phyloP scores from a whole-genome alignment of 306 rosid genomes.

The Boehmeria nivea region DNA sequence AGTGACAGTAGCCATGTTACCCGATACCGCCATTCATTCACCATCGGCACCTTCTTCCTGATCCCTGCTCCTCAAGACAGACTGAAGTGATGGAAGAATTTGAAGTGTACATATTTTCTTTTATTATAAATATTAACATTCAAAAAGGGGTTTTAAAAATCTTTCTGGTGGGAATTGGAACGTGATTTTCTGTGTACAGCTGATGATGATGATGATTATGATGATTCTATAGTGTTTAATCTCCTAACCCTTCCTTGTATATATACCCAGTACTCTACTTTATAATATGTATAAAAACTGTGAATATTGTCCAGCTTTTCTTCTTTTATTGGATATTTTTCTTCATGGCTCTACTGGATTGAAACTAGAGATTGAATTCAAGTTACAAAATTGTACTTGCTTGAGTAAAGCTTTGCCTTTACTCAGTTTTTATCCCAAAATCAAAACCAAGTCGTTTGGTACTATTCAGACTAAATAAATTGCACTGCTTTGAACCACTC shows the following conservation, averaged over 20 bases:
- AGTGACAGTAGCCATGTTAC: constrained; percentile 98
- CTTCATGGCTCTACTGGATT: neutral
- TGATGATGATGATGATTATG: constrained; percentile 30
- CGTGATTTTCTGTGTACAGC: constrained; percentile 46
- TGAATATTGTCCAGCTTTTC: constrained; percentile 24
- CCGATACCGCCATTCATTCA: constrained; percentile 84
- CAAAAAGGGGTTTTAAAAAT: constrained; percentile 15
- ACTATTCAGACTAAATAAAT: no score
- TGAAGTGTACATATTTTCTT: constrained; percentile 52
- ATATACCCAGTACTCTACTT: constrained; percentile 19
- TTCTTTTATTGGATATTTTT: neutral
- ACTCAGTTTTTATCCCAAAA: no score
- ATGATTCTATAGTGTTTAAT: constrained; percentile 41
- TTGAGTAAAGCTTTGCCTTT: no score
- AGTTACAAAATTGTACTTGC: no score
- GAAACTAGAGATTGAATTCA: no score
- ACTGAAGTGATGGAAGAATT: constrained; percentile 88
- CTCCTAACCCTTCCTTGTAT: constrained; percentile 33
- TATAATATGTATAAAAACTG: constrained; percentile 18
- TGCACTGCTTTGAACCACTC: no score
- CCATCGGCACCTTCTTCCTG: constrained; percentile 87
- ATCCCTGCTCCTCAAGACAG: constrained; percentile 62
- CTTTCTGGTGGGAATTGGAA: constrained; percentile 46
- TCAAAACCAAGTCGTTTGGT: no score
- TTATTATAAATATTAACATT: constrained; percentile 31